Evolutionary conservation across 805 yeast genomes (phyloP).

Genomic region (Barnettozyma wickerhamii): DNA sequence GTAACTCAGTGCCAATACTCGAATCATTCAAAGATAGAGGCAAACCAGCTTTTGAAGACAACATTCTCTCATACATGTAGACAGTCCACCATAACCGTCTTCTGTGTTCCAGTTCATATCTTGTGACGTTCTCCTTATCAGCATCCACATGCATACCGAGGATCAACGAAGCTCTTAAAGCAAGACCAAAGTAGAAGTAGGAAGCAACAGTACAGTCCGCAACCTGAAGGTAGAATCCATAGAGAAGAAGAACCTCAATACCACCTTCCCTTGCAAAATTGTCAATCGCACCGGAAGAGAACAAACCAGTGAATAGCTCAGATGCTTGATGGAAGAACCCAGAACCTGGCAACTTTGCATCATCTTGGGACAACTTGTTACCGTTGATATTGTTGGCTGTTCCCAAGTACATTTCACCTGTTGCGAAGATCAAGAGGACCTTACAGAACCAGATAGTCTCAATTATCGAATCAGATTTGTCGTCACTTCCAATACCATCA

Average conservation of each 20-base stretch:
- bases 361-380: slow-evolving; percentile 21
- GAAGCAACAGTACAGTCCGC: slow-evolving; percentile 83
- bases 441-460: slow-evolving; percentile 83
- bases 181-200: slow-evolving; percentile 75
- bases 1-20: slow-evolving; percentile 74
- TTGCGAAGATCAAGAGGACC: slow-evolving; percentile 64
- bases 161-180: slow-evolving; percentile 65
- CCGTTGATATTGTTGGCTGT: slow-evolving; percentile 65
- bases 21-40: slow-evolving; percentile 78
- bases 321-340: slow-evolving; percentile 77
- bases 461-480: slow-evolving; percentile 46
- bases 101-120: slow-evolving; percentile 76
- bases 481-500: slow-evolving; percentile 34
- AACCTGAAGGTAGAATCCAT: slow-evolving; percentile 77
- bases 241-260: slow-evolving; percentile 66
- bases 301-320: slow-evolving; percentile 70
- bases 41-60: slow-evolving; percentile 76
- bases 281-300: slow-evolving; percentile 77
- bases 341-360: slow-evolving; percentile 66
- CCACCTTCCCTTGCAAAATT: slow-evolving; percentile 77
- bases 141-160: slow-evolving; percentile 83
- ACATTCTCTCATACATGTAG: slow-evolving; percentile 78
- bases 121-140: slow-evolving; percentile 59
- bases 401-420: slow-evolving; percentile 80
- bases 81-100: slow-evolving; percentile 86